Evolutionary conservation across 305 asterid genomes (phyloP), one percentile per base, ranked within the genome.

Genomic region (Ruellia speciosa): DNA sequence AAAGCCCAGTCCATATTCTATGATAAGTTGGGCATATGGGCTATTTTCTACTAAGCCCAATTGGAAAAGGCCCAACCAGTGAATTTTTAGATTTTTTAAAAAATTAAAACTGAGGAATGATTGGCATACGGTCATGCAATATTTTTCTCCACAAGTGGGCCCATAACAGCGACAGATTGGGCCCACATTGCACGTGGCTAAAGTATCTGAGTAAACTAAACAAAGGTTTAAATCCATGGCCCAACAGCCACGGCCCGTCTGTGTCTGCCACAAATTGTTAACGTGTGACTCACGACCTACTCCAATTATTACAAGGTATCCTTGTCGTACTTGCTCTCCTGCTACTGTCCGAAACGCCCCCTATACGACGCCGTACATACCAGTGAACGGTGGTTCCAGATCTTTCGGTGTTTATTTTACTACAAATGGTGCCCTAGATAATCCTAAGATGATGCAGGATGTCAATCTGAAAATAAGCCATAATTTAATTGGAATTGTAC

Each of bases 111-210:
- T 24, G 4, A 50, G 66, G 16, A 34, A 67, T 66, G 58, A 65
- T 69, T 43, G 7, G 7, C 60, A 52, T 13, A 52, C 13, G 31
- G 58, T 35, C 54, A 58, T 37, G 52, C 41, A 7, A 8, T 52
- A 62, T 19, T 62, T 66, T 45, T 18, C n/a, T 12, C 11, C 1
- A 11, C 49, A 34, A n/a, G 52, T 4, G 9, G 67, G 66, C 76
- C 57, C 13, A 9, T 7, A 54, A 64, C 14, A 31, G 17, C 37
- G 60, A 48, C 49, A 50, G 17, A 12, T 49, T 40, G 65, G 80
- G 69, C 67, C 78, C 77, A 35, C 14, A 6, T 5, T 14, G 59
- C 70, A 70, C 72, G 77, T 75, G 67, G 66, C 41, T 3, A 12
- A 43, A 9, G 15, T 14, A 5, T 43, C 43, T 52, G 28, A 37